Evolutionary conservation across 768 basidiomycete genomes (phyloP).

Genomic region (Rubroboletus satanas): DNA sequence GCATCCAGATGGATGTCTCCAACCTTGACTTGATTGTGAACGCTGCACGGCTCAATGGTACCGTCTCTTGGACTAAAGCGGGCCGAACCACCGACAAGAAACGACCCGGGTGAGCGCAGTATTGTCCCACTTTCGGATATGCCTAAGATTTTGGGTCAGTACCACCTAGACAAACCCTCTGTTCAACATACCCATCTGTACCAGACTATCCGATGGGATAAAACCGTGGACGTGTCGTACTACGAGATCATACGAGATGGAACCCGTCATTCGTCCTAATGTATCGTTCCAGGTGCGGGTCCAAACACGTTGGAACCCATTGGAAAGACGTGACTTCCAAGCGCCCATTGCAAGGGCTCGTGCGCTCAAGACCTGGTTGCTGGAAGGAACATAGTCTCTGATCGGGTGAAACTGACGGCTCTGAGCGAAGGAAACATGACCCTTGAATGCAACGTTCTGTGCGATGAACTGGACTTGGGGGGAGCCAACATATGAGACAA

Average conservation of each 20-base stretch:
- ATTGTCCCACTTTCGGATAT: conserved; percentile 34
- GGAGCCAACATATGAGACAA: conserved; percentile 47
- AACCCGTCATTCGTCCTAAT: conserved; percentile 60
- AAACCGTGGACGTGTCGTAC: conserved; percentile 46
- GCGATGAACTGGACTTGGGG: conserved; percentile 51
- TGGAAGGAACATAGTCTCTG: conserved; percentile 12
- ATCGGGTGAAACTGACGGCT: conserved; percentile 33
- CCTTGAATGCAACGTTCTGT: conserved; percentile 49
- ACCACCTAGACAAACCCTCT: not conserved
- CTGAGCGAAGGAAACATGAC: conserved; percentile 53
- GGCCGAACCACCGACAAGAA: conserved; percentile 45
- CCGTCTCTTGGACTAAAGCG: conserved; percentile 59
- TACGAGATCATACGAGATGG: conserved; percentile 48
- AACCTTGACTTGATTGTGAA: conserved; percentile 43
- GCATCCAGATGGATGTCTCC: conserved; percentile 47
- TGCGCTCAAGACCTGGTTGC: conserved; percentile 21
- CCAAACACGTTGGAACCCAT: conserved; percentile 61
- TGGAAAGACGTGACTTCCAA: conserved; percentile 60
- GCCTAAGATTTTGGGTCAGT: conserved; percentile 7
- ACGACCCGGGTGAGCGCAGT: conserved; percentile 43
- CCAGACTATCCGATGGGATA: conserved; percentile 24
- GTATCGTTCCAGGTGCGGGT: conserved; percentile 69
- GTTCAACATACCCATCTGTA: conserved; percentile 29
- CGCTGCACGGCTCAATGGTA: conserved; percentile 48
- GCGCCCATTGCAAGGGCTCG: conserved; percentile 48